These are phyloP conservation scores for Apiospora pterosperma DNA, from an alignment of 2,329 filamentous ascomycete genomes.

Conservation along the genomic window DNA sequence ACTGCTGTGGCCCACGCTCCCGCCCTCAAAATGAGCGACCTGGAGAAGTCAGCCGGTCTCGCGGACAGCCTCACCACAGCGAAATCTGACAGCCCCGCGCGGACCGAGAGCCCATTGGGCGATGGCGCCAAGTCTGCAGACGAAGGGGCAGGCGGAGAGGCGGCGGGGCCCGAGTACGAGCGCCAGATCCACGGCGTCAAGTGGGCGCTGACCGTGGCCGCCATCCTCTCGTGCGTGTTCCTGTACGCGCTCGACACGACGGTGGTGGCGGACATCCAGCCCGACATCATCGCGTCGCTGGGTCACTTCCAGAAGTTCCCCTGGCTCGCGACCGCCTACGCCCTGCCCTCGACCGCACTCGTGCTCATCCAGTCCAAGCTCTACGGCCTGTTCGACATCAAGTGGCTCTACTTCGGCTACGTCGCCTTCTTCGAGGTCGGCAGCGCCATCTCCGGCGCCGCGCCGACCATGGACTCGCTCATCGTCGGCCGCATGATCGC, in stretches of 20 bases:
- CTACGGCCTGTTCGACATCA: slow-evolving; percentile 41
- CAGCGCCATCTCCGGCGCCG: slow-evolving; percentile 38
- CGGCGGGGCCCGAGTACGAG: neutral
- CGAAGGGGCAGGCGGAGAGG: too few relatives aligned
- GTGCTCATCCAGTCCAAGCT: slow-evolving; percentile 33
- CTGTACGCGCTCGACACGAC: slow-evolving; percentile 37
- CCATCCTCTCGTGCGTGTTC: neutral
- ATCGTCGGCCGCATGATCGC: slow-evolving; percentile 44
- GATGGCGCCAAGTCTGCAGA: neutral
- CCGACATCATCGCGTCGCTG: slow-evolving; percentile 31
- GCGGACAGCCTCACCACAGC: neutral
- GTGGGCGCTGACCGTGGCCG: neutral
- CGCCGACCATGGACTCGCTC: slow-evolving; percentile 41
- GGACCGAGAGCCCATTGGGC: neutral
- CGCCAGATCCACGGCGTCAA: neutral
- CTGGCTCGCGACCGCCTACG: slow-evolving; percentile 34
- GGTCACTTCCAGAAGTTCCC: slow-evolving; percentile 29
- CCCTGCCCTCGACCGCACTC: slow-evolving; percentile 30
- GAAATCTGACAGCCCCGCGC: neutral
- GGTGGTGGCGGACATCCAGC: slow-evolving; percentile 41
- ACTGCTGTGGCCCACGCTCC: too few relatives aligned
- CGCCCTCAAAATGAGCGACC: neutral
- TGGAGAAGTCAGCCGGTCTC: neutral
- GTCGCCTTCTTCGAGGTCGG: slow-evolving; percentile 17
- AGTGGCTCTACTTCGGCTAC: slow-evolving; percentile 32